Conservation (phyloP, 768 basidiomycete genomes). For the Pholiota molesta region DNA sequence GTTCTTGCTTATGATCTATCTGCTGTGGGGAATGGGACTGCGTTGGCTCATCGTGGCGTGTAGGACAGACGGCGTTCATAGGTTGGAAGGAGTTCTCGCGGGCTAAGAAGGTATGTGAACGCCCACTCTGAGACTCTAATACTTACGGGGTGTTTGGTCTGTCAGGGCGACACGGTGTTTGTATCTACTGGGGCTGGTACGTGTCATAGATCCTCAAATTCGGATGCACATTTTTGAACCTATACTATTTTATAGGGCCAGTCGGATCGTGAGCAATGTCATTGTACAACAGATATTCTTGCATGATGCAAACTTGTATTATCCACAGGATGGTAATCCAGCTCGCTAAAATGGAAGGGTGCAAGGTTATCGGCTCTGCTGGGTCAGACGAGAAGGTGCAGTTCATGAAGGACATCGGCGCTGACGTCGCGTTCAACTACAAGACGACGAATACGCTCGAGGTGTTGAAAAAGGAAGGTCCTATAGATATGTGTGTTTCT, state of each 20-base stretch:
- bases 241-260: slow-evolving; percentile 18
- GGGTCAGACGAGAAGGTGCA: slow-evolving; percentile 74
- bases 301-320: neutral
- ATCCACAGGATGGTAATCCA: slow-evolving; percentile 49
- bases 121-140: too few species aligned
- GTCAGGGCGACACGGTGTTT: slow-evolving; percentile 43
- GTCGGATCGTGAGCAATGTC: slow-evolving; percentile 59
- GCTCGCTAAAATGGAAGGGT: slow-evolving; percentile 49
- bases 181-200: slow-evolving; percentile 45
- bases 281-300: neutral
- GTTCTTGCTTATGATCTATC: slow-evolving; percentile 29
- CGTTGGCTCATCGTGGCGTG: neutral
- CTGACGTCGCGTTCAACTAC: slow-evolving; percentile 76
- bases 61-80: slow-evolving; percentile 42
- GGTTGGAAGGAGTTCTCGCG: slow-evolving; percentile 41
- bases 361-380: slow-evolving; percentile 72
- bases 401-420: slow-evolving; percentile 60
- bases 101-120: slow-evolving; percentile 35
- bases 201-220: neutral
- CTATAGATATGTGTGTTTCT: slow-evolving; percentile 42
- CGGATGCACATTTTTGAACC: neutral
- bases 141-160: too few species aligned
- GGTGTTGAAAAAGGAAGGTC: slow-evolving; percentile 57
- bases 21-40: too few species aligned
- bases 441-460: slow-evolving; percentile 59